Conservation (phyloP, 176 grass and related monocot species). For the Poa pratensis region DNA sequence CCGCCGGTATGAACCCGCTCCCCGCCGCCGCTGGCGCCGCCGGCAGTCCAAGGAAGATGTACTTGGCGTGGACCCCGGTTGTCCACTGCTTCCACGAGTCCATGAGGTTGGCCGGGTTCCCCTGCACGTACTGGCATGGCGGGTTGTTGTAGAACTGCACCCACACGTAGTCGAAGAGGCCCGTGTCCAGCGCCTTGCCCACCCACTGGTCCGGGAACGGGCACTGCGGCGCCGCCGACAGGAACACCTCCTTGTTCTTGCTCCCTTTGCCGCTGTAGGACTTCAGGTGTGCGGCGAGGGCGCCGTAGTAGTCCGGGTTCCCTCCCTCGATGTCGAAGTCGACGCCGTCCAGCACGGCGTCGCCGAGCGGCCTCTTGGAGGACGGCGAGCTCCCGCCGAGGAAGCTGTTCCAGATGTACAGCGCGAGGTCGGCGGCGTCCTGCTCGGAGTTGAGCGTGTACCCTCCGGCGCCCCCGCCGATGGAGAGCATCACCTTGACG, state of each 20-base stretch:
- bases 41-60: constrained; percentile 59
- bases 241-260: constrained; percentile 50
- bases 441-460: constrained; percentile 52
- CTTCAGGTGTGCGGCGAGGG: constrained; percentile 52
- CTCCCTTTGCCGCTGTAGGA: constrained; percentile 12
- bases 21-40: constrained; percentile 47
- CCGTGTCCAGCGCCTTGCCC: constrained; percentile 54
- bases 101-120: constrained; percentile 41
- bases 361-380: constrained; percentile 48
- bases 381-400: constrained; percentile 46
- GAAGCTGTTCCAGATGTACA: constrained; percentile 69
- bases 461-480: constrained; percentile 56
- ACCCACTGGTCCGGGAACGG: constrained; percentile 70
- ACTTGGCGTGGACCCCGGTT: constrained; percentile 39
- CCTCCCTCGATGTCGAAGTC: constrained; percentile 75
- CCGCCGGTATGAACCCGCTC: constrained; percentile 57
- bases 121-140: constrained; percentile 55
- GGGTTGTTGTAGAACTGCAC: constrained; percentile 92
- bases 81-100: constrained; percentile 60
- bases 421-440: constrained; percentile 46
- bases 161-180: constrained; percentile 88
- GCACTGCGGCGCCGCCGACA: constrained; percentile 71
- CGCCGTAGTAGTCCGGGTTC: constrained; percentile 52
- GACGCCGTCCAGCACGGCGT: constrained; percentile 58
- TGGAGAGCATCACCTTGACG: constrained; percentile 73